Base-by-base conservation (phyloP, 73 alveolate genomes). In the Symbiodinium natans region DNA sequence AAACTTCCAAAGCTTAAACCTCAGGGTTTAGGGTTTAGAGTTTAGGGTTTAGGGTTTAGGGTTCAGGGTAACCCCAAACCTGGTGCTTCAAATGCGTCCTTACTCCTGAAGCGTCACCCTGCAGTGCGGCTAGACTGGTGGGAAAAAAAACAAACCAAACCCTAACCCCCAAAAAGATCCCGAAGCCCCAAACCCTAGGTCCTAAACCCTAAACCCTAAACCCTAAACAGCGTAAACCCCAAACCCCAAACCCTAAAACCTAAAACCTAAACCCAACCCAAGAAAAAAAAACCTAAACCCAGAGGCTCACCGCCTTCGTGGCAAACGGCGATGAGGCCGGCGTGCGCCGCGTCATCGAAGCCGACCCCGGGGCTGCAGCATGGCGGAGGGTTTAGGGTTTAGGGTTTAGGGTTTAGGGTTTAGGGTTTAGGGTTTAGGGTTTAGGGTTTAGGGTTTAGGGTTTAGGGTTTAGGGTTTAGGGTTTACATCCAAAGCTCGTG, bases 311-410 rank as follows among this genome's bases (percentile, higher is more conserved):
- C 31, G 71, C 95, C 2, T 88, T 88, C 43, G 95, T 83, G 46
- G 95, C 95, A 71, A 63, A 73, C 23, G 95, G 95, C 15, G 95
- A 88, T 46, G 95, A 39, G 86, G 48, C 48, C 27, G 95, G 95
- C 23, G 95, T 88, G 34, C 71, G 86, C 42, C 95, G 95, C 3
- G 95, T 88, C 36, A 59, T 88, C 36, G 86, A 59, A 40, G 95
- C 71, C 21, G 95, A 88, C 46, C 95, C 95, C 1, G 95, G 95
- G 2, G 34, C 86, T 17, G 80, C 27, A 13, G 38, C 80, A 8
- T 36, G 80, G 80, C 80, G 36, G 80, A 29, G 71, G 23, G 15
- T 5, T 8, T 52, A 4, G 71, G 71, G 31, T 43, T 43, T 8
- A 43, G 56, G 56, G 56, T 43, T 43, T 43, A 43, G 56, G 56